A percentile compares a stretch with the other conserved stretches of the same genome.
These are phyloP conservation scores for Camellia oleifera DNA, from an alignment of 179 eudicot genomes.

Conservation along the genomic window DNA sequence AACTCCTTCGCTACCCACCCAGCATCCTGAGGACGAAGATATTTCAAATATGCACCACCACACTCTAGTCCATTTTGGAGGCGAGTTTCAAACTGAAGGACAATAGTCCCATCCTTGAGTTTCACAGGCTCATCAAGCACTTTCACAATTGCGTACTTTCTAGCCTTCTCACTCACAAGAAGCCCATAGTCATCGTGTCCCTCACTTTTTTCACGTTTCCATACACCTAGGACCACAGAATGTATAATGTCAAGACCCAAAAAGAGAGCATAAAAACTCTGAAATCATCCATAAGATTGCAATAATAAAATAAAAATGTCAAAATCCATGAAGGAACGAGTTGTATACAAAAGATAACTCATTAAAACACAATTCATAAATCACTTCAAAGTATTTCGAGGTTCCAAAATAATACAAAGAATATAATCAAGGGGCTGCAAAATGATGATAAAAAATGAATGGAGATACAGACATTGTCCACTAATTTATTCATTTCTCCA, in stretches of 20 bases:
- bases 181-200: constrained; percentile 91
- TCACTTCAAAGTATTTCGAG: neutral
- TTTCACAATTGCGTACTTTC: constrained; percentile 84
- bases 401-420: neutral
- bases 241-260: neutral
- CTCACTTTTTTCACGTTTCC: constrained; percentile 74
- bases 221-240: constrained; percentile 42
- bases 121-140: constrained; percentile 62
- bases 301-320: neutral
- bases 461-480: neutral
- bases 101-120: constrained; percentile 53
- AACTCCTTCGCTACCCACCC: constrained; percentile 77
- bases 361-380: neutral
- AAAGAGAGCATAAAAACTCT: neutral
- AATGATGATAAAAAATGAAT: neutral
- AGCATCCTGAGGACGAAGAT: constrained; percentile 80
- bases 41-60: constrained; percentile 87
- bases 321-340: neutral
- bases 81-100: constrained; percentile 79
- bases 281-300: neutral
- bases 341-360: neutral
- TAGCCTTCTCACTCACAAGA: constrained; percentile 76
- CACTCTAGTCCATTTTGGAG: constrained; percentile 81
- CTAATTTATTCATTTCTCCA: neutral
- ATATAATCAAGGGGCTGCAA: neutral